Evolutionary conservation across 352 stramenopile species (phyloP), one percentile per base, ranked within the genome.

Genomic region (Phytophthora cryptogea): DNA sequence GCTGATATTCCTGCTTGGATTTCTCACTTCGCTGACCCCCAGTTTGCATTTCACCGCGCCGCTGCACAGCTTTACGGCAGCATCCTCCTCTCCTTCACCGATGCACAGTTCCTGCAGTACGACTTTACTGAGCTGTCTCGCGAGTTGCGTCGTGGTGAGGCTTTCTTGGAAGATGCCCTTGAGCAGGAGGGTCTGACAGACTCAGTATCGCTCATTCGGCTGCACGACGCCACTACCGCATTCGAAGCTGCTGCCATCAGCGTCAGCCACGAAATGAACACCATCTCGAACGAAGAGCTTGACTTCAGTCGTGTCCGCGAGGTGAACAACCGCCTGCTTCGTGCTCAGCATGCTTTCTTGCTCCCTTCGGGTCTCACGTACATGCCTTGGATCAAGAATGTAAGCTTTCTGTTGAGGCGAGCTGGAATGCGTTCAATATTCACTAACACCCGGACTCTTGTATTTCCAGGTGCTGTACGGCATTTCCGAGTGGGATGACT

Each of bases 401-500:
- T 90, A 83, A 59, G 81, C 85, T 8, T 41, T 7, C 11, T 48
- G 20, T 58, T 17, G 49, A 28, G 26, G 31, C 37, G 4, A 44
- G 4, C 32, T 28, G 30, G 27, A 33, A 20, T 13, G 13, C 13
- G 3, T 9, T 10, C 32, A 49, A 33, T 43, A 13, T 2, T n/a
- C 16, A 31, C 47, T 65, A 64, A 69, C 37, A 8, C 17, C 46
- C 32, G 17, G 37, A 20, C 8, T 36, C 59, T 42, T 28, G 39
- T 39, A 37, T 23, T 4, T 50, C 28, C 44, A 90, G 83, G 68
- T 83, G 8, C 42, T 94, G 16, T 92, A 92, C 35, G 86, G 83
- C n/a, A 89, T 92, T 65, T 92, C 83, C 17, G 80, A 90, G 46
- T 92, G 79, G 72, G 79, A 94, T 52, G 86, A 94, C 66, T 94